A percentile compares a stretch with the other conserved stretches of the same genome.
Conservation (phyloP, 257 asterid species). For the Nicotiana sylvestris region DNA sequence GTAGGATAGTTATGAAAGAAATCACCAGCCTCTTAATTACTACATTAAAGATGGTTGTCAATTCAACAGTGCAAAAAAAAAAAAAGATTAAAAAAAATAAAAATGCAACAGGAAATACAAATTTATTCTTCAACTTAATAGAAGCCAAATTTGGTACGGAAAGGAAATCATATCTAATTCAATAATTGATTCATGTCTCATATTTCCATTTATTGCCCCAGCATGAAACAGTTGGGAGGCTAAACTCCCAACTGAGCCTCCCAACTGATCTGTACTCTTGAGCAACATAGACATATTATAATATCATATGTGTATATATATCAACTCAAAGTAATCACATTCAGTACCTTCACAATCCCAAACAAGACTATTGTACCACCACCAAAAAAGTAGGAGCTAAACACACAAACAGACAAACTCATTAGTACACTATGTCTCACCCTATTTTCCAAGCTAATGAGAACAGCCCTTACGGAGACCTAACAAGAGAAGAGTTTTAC, state of each 20-base stretch:
- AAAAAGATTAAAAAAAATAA: too few species aligned
- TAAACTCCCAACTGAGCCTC: neutral
- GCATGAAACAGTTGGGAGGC: conserved; percentile 9
- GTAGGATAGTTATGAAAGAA: neutral
- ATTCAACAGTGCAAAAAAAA: neutral
- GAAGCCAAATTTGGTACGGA: neutral
- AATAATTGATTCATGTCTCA: neutral
- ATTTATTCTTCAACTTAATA: neutral
- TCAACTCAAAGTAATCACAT: neutral
- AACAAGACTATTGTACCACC: neutral
- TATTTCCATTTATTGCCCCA: conserved; percentile 8
- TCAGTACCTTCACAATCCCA: neutral
- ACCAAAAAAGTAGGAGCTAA: neutral
- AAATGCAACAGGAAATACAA: neutral
- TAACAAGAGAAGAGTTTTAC: conserved; percentile 55
- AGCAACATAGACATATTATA: neutral
- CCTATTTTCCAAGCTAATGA: conserved; percentile 76
- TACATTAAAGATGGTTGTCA: neutral
- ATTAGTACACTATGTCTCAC: conserved; percentile 34
- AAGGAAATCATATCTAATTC: neutral
- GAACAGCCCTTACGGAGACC: conserved; percentile 72
- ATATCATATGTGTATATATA: neutral
- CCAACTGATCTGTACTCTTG: neutral
- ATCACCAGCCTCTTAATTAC: neutral
- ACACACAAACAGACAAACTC: neutral